phyloP scores from a whole-genome alignment of 83 land plant genomes.

The Picea mariana region DNA sequence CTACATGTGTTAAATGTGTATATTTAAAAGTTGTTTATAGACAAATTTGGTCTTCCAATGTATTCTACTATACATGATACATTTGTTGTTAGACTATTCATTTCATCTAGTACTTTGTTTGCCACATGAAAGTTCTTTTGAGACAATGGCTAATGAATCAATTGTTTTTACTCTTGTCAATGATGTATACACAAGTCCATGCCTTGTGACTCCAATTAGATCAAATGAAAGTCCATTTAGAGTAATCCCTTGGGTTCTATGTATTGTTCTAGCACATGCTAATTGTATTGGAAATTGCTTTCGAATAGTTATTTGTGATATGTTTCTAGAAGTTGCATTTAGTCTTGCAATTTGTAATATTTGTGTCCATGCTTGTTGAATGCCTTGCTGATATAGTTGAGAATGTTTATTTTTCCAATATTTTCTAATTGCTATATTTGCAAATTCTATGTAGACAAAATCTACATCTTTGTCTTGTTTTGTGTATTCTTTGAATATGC shows the following conservation, averaged over 20 bases:
- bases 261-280: not conserved
- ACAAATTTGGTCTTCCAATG: too few relatives aligned
- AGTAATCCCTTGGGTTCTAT: not conserved
- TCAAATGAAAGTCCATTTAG: not conserved
- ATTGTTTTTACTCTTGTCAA: not conserved
- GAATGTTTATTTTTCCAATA: not conserved
- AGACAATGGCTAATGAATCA: too few relatives aligned
- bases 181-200: not conserved
- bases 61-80: too few relatives aligned
- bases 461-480: not conserved
- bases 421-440: not conserved
- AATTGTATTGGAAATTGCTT: not conserved
- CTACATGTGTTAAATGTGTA: too few relatives aligned
- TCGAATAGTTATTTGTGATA: not conserved
- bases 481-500: not conserved
- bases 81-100: too few relatives aligned
- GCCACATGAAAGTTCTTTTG: too few relatives aligned
- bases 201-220: not conserved
- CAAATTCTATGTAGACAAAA: not conserved
- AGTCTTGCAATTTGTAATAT: not conserved
- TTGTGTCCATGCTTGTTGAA: not conserved
- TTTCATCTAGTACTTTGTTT: too few relatives aligned
- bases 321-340: not conserved
- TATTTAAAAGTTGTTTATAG: too few relatives aligned
- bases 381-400: too few relatives aligned